A percentile compares a stretch with the other conserved stretches of the same genome.
Conservation (phyloP, 139 green algal species). For the Asterochloris erici region DNA sequence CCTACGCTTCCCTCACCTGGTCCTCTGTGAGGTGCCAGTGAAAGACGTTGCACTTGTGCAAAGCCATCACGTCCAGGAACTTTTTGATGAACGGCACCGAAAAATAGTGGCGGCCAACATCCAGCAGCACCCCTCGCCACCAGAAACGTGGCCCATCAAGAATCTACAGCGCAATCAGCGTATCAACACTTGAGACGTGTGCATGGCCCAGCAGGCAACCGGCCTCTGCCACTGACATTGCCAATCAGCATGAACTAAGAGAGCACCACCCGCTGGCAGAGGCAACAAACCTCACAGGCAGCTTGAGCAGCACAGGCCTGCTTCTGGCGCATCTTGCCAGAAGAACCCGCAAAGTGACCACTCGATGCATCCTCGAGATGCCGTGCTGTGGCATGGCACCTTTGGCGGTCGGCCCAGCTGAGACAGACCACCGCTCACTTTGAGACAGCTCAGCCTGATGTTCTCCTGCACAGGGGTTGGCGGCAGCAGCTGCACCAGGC, state of each 20-base stretch:
- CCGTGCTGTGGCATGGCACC: background rate
- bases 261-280: background rate
- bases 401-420: background rate
- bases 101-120: conserved; percentile 61
- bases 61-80: conserved; percentile 49
- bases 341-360: background rate
- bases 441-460: conserved; percentile 2
- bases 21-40: conserved; percentile 71
- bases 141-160: conserved; percentile 46
- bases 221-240: too few relatives aligned
- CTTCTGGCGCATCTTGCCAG: background rate
- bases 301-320: background rate
- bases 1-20: conserved; percentile 27
- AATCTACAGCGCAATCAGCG: conserved; percentile 25
- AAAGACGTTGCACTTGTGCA: conserved; percentile 62
- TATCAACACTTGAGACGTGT: too few relatives aligned
- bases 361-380: background rate
- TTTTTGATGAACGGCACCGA: conserved; percentile 43
- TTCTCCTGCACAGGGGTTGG: background rate
- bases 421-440: conserved; percentile 1
- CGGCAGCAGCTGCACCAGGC: conserved; percentile 50
- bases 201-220: too few relatives aligned
- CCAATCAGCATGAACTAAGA: too few relatives aligned
- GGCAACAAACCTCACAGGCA: background rate
- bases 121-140: conserved; percentile 59